Evolutionary conservation across 345 rosid genomes (phyloP).

Genomic region (Garcia nutans): DNA sequence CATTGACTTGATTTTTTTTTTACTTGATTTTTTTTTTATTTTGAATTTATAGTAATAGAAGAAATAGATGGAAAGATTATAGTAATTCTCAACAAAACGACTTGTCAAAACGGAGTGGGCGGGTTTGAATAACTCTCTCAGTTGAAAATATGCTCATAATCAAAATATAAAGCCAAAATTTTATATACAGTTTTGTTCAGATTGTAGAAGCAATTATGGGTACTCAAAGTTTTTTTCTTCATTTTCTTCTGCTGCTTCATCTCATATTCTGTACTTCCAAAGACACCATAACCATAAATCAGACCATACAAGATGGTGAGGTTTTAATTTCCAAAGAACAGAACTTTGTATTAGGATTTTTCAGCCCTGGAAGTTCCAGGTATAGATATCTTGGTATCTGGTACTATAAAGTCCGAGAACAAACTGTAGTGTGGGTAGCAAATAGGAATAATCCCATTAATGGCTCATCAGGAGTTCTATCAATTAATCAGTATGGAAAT

Average conservation of each 20-base stretch:
- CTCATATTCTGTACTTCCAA: not conserved
- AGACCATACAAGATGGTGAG: conserved; percentile 1
- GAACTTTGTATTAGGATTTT: conserved; percentile 17
- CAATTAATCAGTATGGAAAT: not conserved
- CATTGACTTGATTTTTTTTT: too few relatives aligned
- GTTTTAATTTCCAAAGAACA: conserved; percentile 2
- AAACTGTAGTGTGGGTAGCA: not conserved
- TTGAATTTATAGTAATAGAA: too few relatives aligned
- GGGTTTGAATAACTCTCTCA: too few relatives aligned
- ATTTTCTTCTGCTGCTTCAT: not conserved
- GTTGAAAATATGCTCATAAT: too few relatives aligned
- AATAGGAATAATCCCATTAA: not conserved
- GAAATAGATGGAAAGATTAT: too few relatives aligned
- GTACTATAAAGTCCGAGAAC: not conserved
- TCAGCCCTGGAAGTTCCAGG: not conserved
- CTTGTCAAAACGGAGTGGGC: too few relatives aligned
- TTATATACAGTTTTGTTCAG: not conserved
- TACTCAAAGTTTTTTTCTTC: not conserved
- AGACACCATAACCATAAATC: not conserved
- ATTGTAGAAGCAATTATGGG: not conserved
- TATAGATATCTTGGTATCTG: not conserved
- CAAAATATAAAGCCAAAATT: not conserved
- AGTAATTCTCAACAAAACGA: too few relatives aligned
- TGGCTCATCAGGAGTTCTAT: not conserved
- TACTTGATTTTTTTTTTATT: too few relatives aligned